A percentile compares a stretch with the other conserved stretches of the same genome.
phyloP scores from a whole-genome alignment of 108 stramenopile species.

The Cylindrotheca closterium region DNA sequence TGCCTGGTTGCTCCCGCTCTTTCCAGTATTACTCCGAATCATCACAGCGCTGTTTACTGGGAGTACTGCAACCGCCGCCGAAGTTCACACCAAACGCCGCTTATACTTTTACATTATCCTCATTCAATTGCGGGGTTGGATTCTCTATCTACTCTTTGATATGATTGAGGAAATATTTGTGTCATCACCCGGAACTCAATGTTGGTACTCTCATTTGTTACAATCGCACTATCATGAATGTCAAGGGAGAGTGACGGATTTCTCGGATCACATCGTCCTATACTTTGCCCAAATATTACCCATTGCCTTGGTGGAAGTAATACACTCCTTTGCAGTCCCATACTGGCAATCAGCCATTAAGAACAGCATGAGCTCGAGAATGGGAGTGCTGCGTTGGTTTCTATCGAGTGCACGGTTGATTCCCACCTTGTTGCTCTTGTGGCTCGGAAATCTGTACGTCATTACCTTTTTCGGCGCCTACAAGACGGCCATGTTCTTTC shows the following conservation, averaged over 20 bases:
- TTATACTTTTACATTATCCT: conserved; percentile 58
- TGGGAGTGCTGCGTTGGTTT: background rate
- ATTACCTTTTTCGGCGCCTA: conserved; percentile 58
- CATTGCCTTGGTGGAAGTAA: conserved; percentile 58
- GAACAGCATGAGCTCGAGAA: background rate
- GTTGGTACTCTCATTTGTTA: conserved; percentile 67
- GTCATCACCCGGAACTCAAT: conserved; percentile 25
- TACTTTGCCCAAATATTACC: conserved; percentile 79
- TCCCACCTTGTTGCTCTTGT: conserved; percentile 31
- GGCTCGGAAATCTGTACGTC: conserved; percentile 65
- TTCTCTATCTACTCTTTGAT: conserved; percentile 66
- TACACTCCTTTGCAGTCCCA: conserved; percentile 51
- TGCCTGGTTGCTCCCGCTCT: conserved; percentile 75
- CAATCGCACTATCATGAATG: conserved; percentile 44
- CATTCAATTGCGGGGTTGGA: conserved; percentile 64
- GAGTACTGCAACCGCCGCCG: background rate
- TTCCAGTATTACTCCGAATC: conserved; percentile 68
- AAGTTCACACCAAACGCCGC: conserved; percentile 21
- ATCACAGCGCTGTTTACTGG: conserved; percentile 6
- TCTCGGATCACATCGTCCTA: conserved; percentile 86
- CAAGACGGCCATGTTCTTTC: conserved; percentile 78
- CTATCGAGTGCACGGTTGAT: background rate
- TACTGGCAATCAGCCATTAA: background rate
- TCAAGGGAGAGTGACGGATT: conserved; percentile 70
- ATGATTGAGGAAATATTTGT: conserved; percentile 54